Evolutionary conservation across 164 flowering plant species (phyloP).

Genomic region (Brasenia schreberi): DNA sequence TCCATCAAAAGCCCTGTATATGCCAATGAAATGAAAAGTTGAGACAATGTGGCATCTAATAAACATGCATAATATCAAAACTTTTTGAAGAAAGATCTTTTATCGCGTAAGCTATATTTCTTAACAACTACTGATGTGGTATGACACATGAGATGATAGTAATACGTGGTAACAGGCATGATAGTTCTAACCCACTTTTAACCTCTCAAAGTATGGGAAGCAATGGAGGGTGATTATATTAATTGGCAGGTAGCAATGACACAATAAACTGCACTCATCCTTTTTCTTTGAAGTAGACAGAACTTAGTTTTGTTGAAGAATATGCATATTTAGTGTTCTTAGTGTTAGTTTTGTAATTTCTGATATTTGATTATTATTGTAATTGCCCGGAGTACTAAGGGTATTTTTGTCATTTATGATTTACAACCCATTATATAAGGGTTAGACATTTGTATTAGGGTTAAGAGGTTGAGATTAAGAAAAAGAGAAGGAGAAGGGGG

Average conservation of each 20-base stretch:
- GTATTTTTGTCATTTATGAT: too few species aligned
- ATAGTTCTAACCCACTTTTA: not conserved
- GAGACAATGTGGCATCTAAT: not conserved
- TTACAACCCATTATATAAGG: too few species aligned
- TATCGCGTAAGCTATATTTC: not conserved
- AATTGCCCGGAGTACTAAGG: too few species aligned
- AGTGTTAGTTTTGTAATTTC: too few species aligned
- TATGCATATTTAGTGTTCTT: too few species aligned
- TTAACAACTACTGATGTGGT: not conserved
- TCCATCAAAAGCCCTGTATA: constrained; percentile 20
- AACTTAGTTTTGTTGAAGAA: not conserved
- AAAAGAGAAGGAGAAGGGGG: too few species aligned
- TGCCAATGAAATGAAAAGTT: not conserved
- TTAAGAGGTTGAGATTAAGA: too few species aligned
- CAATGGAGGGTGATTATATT: too few species aligned
- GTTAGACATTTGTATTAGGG: too few species aligned
- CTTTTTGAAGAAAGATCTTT: not conserved
- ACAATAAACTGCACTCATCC: too few species aligned
- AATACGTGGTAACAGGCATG: not conserved
- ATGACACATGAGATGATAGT: not conserved
- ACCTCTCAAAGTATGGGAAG: not conserved
- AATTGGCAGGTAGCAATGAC: too few species aligned
- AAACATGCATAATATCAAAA: not conserved
- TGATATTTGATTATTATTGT: too few species aligned
- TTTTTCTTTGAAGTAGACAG: not conserved